phyloP scores from a whole-genome alignment of 352 stramenopile species.

The Phytophthora macrochlamydospora region DNA sequence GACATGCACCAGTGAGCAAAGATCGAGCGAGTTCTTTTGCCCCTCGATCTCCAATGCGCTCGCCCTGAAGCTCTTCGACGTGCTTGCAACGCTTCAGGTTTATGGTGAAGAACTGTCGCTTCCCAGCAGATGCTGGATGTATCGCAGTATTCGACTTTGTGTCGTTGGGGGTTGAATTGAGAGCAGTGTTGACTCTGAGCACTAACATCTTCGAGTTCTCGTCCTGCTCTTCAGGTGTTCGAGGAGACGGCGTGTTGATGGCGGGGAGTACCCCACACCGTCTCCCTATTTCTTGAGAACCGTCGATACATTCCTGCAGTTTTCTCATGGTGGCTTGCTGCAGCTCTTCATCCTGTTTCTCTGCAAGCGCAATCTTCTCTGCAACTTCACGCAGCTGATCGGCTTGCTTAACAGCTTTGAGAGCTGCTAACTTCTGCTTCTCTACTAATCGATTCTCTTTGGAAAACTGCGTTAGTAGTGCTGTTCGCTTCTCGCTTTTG shows the following conservation, averaged over 20 bases:
- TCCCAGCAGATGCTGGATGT: constrained; percentile 9
- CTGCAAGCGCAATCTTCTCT: constrained; percentile 15
- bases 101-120: constrained; percentile 69
- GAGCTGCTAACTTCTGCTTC: constrained; percentile 20
- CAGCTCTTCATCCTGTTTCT: constrained; percentile 28
- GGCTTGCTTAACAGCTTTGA: constrained; percentile 10
- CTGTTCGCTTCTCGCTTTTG: constrained; percentile 50
- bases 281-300: constrained; percentile 49
- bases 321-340: constrained; percentile 9
- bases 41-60: constrained; percentile 59
- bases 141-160: neutral
- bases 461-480: constrained; percentile 53
- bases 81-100: constrained; percentile 83
- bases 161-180: neutral
- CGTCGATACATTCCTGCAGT: constrained; percentile 40
- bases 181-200: constrained; percentile 50
- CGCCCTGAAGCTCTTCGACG: constrained; percentile 58
- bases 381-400: constrained; percentile 17
- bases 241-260: constrained; percentile 49
- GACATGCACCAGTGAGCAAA: constrained; percentile 70
- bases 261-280: constrained; percentile 56
- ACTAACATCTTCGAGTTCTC: constrained; percentile 59
- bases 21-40: constrained; percentile 63
- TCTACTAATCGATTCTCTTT: constrained; percentile 36
- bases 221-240: constrained; percentile 42